Percentiles rank a stretch among this genome's conserved stretches.
These are phyloP conservation scores for Chrysanthemum makinoi DNA, from an alignment of 129 eudicot species.

Conservation along the genomic window DNA sequence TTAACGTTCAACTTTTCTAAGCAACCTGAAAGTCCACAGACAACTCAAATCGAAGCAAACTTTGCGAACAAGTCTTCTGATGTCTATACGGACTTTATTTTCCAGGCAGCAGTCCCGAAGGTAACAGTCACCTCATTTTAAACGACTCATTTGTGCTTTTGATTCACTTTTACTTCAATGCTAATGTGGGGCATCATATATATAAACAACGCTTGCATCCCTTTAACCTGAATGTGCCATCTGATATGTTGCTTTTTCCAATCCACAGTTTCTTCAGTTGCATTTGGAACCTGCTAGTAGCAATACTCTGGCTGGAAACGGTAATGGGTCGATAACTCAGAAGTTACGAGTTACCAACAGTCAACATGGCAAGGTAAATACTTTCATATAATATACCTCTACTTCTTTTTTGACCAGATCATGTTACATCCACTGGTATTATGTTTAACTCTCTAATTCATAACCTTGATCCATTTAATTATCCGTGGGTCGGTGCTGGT, in stretches of 20 bases:
- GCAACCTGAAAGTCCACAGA: constrained; percentile 64
- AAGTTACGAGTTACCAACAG: constrained; percentile 74
- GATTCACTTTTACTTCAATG: neutral
- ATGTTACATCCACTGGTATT: too few species aligned
- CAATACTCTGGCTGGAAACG: constrained; percentile 67
- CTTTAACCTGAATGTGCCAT: constrained; percentile 8
- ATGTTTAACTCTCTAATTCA: too few species aligned
- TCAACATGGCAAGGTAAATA: constrained; percentile 94
- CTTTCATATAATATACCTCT: neutral
- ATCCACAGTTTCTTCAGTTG: constrained; percentile 87
- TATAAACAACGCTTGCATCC: neutral
- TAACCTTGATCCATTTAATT: too few species aligned
- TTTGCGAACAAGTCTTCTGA: constrained; percentile 66
- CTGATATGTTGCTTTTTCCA: constrained; percentile 17
- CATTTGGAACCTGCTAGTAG: constrained; percentile 94
- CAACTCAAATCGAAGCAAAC: constrained; percentile 62
- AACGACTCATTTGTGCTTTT: neutral
- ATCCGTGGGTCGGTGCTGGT: too few species aligned
- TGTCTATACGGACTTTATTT: constrained; percentile 60
- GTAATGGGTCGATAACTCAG: constrained; percentile 71
- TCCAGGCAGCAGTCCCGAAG: constrained; percentile 99
- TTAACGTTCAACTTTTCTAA: constrained; percentile 68
- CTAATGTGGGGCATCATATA: too few species aligned
- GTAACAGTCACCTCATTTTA: constrained; percentile 37
- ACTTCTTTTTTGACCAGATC: neutral